Base-by-base conservation (phyloP, 2,329 filamentous ascomycete species). In the Cladobotryum mycophilum region DNA sequence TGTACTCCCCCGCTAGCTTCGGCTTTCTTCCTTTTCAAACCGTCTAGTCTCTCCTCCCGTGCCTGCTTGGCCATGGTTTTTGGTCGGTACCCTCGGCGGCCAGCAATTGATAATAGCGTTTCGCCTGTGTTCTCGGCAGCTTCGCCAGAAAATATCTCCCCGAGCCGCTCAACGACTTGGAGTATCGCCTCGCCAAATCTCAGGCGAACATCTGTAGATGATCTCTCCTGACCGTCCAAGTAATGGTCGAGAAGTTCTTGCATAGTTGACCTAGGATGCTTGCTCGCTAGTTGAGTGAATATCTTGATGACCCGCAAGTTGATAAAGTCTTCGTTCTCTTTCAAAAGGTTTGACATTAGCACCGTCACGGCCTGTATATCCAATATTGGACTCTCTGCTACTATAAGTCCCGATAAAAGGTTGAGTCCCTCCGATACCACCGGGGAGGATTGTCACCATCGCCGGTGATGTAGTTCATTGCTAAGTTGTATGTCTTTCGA, bases 271-370 rank as follows among this genome's bases (percentile, higher is more conserved):
- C 75, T 78, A 0, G 85, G 82, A 46, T 88, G 84, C 50, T 72
- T 75, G 54, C 75, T 68, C 0, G 84, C 78, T 11, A 90, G 66
- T 20, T 81, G 76, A 0, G 79, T 77, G 52, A 88, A 80, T 1
- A 84, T 74, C 54, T 81, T 81, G 54, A 89, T 80, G 14, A 82
- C 79, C n/a, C 81, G 76, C 3, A 85, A 70, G 58, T 86, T 85
- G 53, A 89, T 82, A 61, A 85, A 90, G 50, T 87, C 84, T 50
- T 89, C 86, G 5, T 76, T 71, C 45, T 87, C 84, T 53, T 78
- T 75, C 1, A 89, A 70, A 1, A 88, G 72, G 9, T 78, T 80
- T 1, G 82, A 81, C 48, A 89, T 71, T 1, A 88, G 72, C 5
- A 85, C 78, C 1, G 85, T 70, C 3, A 82, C 72, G 1, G 82